Evolutionary conservation across 495 filamentous ascomycete species (phyloP).

Genomic region (Penicillium canescens): DNA sequence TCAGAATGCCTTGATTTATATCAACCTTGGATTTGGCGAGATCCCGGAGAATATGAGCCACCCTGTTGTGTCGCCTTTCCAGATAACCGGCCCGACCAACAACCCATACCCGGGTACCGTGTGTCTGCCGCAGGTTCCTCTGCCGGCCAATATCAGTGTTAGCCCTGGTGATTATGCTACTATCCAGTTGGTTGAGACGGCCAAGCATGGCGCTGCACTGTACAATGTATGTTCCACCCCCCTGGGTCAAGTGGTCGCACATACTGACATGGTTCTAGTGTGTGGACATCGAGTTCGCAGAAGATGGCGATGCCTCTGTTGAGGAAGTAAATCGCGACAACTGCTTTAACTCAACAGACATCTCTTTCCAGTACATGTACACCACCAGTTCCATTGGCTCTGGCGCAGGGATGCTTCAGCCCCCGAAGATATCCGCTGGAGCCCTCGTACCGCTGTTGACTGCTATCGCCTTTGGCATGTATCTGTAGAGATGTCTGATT

Average conservation of each 20-base stretch:
- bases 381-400: conserved; percentile 57
- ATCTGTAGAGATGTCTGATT: conserved; percentile 24
- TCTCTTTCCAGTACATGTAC: conserved; percentile 76
- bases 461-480: conserved; percentile 20
- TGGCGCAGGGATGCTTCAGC: conserved; percentile 34
- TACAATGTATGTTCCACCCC: conserved; percentile 72
- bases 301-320: conserved; percentile 61
- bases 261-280: conserved; percentile 58
- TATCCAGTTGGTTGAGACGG: conserved; percentile 88
- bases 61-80: conserved; percentile 79
- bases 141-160: conserved; percentile 71
- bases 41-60: conserved; percentile 87
- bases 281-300: conserved; percentile 84
- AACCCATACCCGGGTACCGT: conserved; percentile 81
- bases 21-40: conserved; percentile 90
- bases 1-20: conserved; percentile 78
- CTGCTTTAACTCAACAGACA: conserved; percentile 79
- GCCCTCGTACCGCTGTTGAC: conserved; percentile 25
- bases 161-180: conserved; percentile 87
- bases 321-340: conserved; percentile 71
- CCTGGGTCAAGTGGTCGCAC: background rate
- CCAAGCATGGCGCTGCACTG: conserved; percentile 83
- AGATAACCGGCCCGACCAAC: conserved; percentile 80
- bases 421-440: conserved; percentile 10
- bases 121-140: conserved; percentile 87